A percentile compares a stretch with the other conserved stretches of the same genome.
Conservation (phyloP, 345 rosid genomes). For the Aquilaria yunnanensis region DNA sequence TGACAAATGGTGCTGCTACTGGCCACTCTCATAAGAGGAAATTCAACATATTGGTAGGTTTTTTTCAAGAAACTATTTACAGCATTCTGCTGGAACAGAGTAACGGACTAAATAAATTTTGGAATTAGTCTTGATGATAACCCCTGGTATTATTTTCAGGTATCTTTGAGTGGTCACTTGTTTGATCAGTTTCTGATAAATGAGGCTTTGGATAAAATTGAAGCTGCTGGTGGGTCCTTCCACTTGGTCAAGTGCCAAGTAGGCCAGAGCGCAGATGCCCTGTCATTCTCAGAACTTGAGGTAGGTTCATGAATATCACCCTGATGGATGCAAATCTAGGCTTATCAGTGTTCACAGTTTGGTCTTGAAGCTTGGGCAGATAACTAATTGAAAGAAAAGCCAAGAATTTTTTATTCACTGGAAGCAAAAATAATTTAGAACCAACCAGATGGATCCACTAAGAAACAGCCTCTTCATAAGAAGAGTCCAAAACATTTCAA, state of each 20-base stretch:
- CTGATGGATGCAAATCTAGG: too few species aligned
- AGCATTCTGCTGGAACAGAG: slow-evolving; percentile 3
- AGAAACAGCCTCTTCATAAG: too few species aligned
- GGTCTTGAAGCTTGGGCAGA: too few species aligned
- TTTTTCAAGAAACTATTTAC: slow-evolving; percentile 5
- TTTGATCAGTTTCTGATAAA: slow-evolving; percentile 89
- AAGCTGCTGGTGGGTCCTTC: slow-evolving; percentile 84
- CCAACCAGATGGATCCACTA: too few species aligned
- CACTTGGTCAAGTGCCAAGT: slow-evolving; percentile 81
- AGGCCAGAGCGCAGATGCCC: slow-evolving; percentile 64
- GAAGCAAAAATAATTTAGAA: too few species aligned
- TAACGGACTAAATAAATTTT: slow-evolving; percentile 4
- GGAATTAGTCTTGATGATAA: slow-evolving; percentile 5
- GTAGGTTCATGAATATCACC: slow-evolving; percentile 33
- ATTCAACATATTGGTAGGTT: slow-evolving; percentile 63
- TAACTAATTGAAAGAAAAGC: too few species aligned
- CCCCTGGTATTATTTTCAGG: slow-evolving; percentile 37
- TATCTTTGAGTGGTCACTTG: slow-evolving; percentile 85
- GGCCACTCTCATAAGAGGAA: slow-evolving; percentile 38
- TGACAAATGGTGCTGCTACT: slow-evolving; percentile 22
- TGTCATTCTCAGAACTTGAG: slow-evolving; percentile 86
- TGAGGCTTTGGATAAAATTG: slow-evolving; percentile 91
- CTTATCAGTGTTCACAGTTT: too few species aligned
- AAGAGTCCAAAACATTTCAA: too few species aligned
- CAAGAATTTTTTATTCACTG: not conserved